A percentile compares a stretch with the other conserved stretches of the same genome.
phyloP scores from a whole-genome alignment of 768 basidiomycete genomes.

The Xerocomellus chrysenteron region DNA sequence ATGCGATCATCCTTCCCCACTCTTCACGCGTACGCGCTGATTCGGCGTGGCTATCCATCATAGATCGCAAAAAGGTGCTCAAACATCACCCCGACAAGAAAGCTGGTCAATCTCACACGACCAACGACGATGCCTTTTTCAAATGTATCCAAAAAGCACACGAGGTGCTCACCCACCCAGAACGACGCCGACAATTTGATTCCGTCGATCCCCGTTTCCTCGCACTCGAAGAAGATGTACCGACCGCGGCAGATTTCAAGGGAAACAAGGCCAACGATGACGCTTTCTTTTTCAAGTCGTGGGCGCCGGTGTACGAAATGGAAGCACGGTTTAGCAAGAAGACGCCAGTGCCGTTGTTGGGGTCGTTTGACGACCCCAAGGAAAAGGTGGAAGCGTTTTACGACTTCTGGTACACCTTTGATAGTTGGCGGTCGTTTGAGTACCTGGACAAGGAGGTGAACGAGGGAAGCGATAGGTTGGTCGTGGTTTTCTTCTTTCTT shows the following conservation, averaged over 20 bases:
- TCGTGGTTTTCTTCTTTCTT: constrained; percentile 8
- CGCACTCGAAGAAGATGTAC: constrained; percentile 74
- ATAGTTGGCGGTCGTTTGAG: constrained; percentile 97
- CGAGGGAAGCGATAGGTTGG: constrained; percentile 92
- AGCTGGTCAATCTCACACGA: constrained; percentile 68
- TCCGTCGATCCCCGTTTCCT: constrained; percentile 84
- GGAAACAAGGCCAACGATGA: constrained; percentile 42
- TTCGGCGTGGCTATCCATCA: not conserved
- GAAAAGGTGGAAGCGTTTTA: constrained; percentile 90
- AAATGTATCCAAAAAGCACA: constrained; percentile 99
- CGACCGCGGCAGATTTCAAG: constrained; percentile 62
- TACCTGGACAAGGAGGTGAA: constrained; percentile 98
- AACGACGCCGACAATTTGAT: constrained; percentile 93
- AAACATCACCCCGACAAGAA: constrained; percentile 99
- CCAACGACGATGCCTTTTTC: constrained; percentile 98
- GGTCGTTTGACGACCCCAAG: constrained; percentile 68
- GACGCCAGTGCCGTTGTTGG: constrained; percentile 83
- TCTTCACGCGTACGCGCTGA: not conserved
- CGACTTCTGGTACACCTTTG: constrained; percentile 99
- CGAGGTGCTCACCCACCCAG: constrained; percentile 84
- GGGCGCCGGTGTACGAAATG: constrained; percentile 82
- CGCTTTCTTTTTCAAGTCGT: constrained; percentile 67
- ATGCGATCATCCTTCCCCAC: not conserved
- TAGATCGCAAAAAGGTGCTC: constrained; percentile 98
- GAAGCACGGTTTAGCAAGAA: constrained; percentile 90